phyloP scores from a whole-genome alignment of 164 flowering plant genomes.

The Echeveria elegans region DNA sequence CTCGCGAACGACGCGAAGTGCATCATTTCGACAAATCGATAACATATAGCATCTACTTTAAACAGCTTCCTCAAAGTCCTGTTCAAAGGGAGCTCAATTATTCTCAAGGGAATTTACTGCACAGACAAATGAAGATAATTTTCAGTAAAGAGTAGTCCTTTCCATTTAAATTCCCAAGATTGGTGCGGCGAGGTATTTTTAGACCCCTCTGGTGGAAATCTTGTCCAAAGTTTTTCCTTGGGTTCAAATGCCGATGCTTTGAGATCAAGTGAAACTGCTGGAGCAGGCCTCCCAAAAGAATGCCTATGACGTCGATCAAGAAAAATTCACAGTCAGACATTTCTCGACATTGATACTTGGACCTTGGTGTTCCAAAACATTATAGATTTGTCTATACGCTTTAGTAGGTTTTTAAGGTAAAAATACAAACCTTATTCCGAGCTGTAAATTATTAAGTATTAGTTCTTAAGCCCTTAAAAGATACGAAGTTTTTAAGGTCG shows the following conservation, averaged over 20 bases:
- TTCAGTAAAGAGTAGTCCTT: slow-evolving; percentile 60
- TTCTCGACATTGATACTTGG: too few species aligned
- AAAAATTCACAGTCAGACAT: too few species aligned
- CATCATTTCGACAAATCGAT: slow-evolving; percentile 88
- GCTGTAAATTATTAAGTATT: slow-evolving; percentile 81
- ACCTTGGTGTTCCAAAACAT: too few species aligned
- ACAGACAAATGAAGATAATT: too few species aligned
- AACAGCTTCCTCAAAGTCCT: slow-evolving; percentile 85
- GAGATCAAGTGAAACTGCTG: slow-evolving; percentile 54
- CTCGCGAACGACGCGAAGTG: slow-evolving; percentile 86
- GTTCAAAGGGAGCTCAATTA: slow-evolving; percentile 10
- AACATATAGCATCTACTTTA: slow-evolving; percentile 93
- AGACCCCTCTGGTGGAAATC: slow-evolving; percentile 74
- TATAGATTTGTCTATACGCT: too few species aligned
- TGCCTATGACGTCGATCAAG: slow-evolving; percentile 53
- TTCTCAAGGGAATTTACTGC: too few species aligned
- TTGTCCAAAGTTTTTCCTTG: slow-evolving; percentile 76
- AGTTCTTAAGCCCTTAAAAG: slow-evolving; percentile 54
- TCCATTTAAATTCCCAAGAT: slow-evolving; percentile 75
- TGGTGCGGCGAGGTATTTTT: slow-evolving; percentile 79
- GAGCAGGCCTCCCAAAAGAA: slow-evolving; percentile 77
- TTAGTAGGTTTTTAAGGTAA: too few species aligned
- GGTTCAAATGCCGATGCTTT: slow-evolving; percentile 77
- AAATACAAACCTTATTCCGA: slow-evolving; percentile 57
- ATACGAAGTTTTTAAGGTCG: background rate